These are phyloP conservation scores for Hyphopichia khmerensis DNA, from an alignment of 1,139 yeast species.

Conservation along the genomic window DNA sequence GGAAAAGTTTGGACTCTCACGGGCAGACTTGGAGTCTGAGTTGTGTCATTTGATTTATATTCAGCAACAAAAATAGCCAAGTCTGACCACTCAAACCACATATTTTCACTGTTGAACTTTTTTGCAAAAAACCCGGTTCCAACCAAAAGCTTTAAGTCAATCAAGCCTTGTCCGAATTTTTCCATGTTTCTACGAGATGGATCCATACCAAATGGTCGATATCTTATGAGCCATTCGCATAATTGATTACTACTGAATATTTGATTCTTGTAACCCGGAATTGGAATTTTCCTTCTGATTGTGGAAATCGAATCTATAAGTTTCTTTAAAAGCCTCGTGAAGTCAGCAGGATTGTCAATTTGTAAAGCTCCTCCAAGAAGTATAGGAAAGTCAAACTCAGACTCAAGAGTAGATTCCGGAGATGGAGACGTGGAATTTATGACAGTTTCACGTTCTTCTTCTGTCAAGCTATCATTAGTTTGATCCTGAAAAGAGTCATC, in stretches of 20 bases:
- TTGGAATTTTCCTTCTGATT: constrained; percentile 32
- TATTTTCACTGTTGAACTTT: constrained; percentile 42
- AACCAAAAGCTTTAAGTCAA: constrained; percentile 34
- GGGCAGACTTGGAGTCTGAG: constrained; percentile 1
- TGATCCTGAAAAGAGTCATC: background rate
- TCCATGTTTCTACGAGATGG: constrained; percentile 42
- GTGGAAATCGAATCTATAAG: constrained; percentile 28
- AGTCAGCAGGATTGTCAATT: constrained; percentile 17
- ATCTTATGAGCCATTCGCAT: constrained; percentile 27
- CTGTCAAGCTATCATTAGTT: background rate
- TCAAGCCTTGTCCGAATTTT: constrained; percentile 41
- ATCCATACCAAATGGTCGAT: constrained; percentile 33
- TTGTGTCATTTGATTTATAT: constrained; percentile 7
- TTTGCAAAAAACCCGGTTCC: constrained; percentile 33
- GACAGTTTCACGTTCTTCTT: background rate
- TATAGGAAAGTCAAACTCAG: constrained; percentile 32
- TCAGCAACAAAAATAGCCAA: constrained; percentile 24
- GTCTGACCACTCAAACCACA: constrained; percentile 52
- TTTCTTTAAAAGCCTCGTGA: constrained; percentile 22
- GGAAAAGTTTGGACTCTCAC: background rate
- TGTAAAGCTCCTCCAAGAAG: constrained; percentile 25
- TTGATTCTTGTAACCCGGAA: constrained; percentile 44
- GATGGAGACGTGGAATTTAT: background rate
- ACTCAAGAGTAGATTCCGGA: constrained; percentile 2
- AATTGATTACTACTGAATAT: constrained; percentile 42